These are phyloP conservation scores for Metschnikowia shivogae DNA, from an alignment of 805 yeast genomes.

Conservation along the genomic window DNA sequence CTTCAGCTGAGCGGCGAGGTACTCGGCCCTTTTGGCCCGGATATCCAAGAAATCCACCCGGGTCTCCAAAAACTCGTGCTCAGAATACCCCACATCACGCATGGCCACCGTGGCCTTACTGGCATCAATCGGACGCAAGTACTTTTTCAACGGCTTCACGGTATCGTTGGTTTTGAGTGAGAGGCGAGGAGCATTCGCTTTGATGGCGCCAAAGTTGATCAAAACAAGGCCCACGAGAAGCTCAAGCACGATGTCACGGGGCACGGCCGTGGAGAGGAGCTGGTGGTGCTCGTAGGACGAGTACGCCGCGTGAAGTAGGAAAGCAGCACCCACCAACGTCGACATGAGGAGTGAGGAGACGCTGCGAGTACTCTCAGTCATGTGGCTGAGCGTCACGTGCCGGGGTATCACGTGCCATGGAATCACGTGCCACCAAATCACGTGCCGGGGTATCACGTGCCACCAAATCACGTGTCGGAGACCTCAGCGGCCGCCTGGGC, in stretches of 20 bases:
- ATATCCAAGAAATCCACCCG: constrained; percentile 53
- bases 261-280: constrained; percentile 27
- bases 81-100: constrained; percentile 45
- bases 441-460: no score
- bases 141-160: constrained; percentile 25
- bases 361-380: no score
- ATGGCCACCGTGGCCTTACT: constrained; percentile 44
- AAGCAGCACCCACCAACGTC: constrained; percentile 5
- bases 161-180: constrained; percentile 23
- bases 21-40: constrained; percentile 41
- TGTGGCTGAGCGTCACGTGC: no score
- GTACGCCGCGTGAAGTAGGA: constrained; percentile 47
- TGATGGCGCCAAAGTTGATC: constrained; percentile 36
- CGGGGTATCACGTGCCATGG: no score
- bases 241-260: constrained; percentile 50
- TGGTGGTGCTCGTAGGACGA: constrained; percentile 52
- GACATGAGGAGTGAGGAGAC: neutral
- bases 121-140: constrained; percentile 45
- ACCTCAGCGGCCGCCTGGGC: neutral
- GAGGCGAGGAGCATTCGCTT: constrained; percentile 17
- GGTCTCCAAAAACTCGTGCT: constrained; percentile 46
- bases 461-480: no score
- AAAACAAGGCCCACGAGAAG: constrained; percentile 44
- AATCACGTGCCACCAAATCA: no score
- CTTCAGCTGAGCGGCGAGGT: constrained; percentile 10